Base-by-base conservation (phyloP, 345 rosid genomes). In the Brassica nigra region DNA sequence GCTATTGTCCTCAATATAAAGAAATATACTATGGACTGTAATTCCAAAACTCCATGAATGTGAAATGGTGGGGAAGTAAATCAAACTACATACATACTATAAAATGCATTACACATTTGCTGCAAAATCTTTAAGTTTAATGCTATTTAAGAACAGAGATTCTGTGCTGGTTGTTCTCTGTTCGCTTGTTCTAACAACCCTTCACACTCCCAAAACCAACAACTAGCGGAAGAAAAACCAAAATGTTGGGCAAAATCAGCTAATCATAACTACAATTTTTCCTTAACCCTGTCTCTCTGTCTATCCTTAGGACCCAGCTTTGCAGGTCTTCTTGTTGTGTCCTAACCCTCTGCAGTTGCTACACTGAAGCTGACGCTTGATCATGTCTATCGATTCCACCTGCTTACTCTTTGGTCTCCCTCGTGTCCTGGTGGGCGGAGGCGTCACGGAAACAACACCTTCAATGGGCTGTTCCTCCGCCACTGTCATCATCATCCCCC, bases 301-400 rank as follows among this genome's bases (percentile, higher is more conserved):
- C 68, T 63, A 28, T 71, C 59, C 64, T 27, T 2, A 23, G 81
- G 81, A 57, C 36, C 75, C 37, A 68, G 82, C 88, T 86, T 84
- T 90, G 92, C 98, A 94, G 6, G 97, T 94, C 82, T 89, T 89
- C 84, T 92, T 92, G 81, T 94, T 94, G 81, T 94, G 97, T 70
- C 97, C 98, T 49, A 92, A 89, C 27, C 98, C 97, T 85, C 92
- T 94, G 86, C 98, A 94, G 84, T 85, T 89, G 90, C 98, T 92
- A 82, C 98, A 94, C 75, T 94, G 98, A 42, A 92, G 95, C 72
- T 91, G 94, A 71, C 97, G 89, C 72, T 88, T 94, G 16, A 85
- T 83, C 44, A 91, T 80, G 71, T 90, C 98, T 1, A 85, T 23
- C 3, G 91, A 82, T 55, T 89, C 93, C 42, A 80, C 82, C 69